Conservation (phyloP, 345 rosid genomes). For the Gossypium ekmanianum region DNA sequence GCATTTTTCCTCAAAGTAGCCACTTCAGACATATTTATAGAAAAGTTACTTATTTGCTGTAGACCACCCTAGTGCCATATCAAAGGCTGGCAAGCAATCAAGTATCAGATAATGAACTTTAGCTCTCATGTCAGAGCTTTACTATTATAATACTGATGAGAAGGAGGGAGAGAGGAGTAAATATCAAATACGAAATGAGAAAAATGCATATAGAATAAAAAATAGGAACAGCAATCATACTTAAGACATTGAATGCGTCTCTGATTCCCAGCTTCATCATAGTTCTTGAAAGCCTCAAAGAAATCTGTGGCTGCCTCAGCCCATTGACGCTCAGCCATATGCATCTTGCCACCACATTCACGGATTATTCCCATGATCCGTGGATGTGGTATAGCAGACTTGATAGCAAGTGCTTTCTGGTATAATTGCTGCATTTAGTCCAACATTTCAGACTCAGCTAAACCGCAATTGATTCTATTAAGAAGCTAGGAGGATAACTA, state of each 20-base stretch:
- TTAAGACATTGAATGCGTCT: constrained; percentile 96
- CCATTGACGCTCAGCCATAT: constrained; percentile 99
- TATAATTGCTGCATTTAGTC: constrained; percentile 77
- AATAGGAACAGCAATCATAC: constrained; percentile 43
- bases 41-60: background rate
- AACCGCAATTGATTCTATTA: constrained; percentile 1
- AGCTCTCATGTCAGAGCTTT: constrained; percentile 1
- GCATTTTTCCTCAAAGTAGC: background rate
- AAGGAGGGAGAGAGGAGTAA: background rate
- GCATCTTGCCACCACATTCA: constrained; percentile 99
- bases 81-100: background rate
- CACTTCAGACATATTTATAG: background rate
- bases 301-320: constrained; percentile 98
- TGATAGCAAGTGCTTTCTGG: constrained; percentile 96
- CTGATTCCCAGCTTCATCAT: constrained; percentile 99
- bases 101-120: background rate
- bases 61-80: background rate
- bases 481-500: background rate
- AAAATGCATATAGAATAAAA: background rate
- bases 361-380: constrained; percentile 98
- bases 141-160: background rate
- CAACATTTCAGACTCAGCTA: constrained; percentile 16
- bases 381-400: constrained; percentile 99
- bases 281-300: constrained; percentile 98
- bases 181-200: background rate